Conservation (phyloP, 2,329 filamentous ascomycete species). For the Aspergillus hortae region DNA sequence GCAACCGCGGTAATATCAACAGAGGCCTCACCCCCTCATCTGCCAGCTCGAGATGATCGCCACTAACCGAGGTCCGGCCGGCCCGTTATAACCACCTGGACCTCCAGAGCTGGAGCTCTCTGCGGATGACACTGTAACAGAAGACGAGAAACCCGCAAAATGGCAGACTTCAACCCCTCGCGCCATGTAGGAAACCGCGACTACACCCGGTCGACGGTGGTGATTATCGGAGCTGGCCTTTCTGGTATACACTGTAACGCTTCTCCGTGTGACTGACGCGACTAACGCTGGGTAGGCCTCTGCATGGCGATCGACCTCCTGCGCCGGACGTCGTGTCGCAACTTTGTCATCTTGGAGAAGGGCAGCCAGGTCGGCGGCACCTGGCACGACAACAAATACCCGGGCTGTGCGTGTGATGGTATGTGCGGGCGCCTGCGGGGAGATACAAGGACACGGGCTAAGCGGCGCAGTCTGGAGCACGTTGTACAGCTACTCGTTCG, state of each 20-base stretch:
- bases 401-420: constrained; percentile 54
- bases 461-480: constrained; percentile 45
- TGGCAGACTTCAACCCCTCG: neutral
- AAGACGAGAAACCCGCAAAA: neutral
- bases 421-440: neutral
- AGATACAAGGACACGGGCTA: too few species aligned
- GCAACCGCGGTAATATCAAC: neutral
- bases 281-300: constrained; percentile 36
- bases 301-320: constrained; percentile 58
- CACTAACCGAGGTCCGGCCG: neutral
- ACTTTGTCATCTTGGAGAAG: constrained; percentile 58
- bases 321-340: constrained; percentile 42
- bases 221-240: constrained; percentile 57
- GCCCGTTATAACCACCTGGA: neutral
- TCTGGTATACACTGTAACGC: constrained; percentile 38
- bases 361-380: constrained; percentile 52
- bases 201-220: constrained; percentile 51
- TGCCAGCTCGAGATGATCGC: neutral
- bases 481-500: constrained; percentile 60
- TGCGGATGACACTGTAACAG: neutral
- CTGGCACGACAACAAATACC: constrained; percentile 57
- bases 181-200: constrained; percentile 44
- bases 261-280: neutral
- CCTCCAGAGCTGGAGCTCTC: neutral
- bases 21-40: neutral